A percentile compares a stretch with the other conserved stretches of the same genome.
phyloP scores from a whole-genome alignment of 2,329 filamentous ascomycete genomes.

The Didymella exigua region DNA sequence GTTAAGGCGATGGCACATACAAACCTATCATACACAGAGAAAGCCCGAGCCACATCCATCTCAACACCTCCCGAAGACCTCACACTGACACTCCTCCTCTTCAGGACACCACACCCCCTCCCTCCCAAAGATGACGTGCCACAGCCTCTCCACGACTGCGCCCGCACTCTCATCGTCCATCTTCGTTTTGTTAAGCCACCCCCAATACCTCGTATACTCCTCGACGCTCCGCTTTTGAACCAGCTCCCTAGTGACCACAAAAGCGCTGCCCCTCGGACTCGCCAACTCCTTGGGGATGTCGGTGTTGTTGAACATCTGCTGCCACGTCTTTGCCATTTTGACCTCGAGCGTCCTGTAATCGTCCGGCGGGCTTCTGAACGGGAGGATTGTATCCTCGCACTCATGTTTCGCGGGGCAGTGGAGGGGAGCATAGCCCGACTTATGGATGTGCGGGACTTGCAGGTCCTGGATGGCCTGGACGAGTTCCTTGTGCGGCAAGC shows the following conservation, averaged over 20 bases:
- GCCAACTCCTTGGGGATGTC: slow-evolving; percentile 51
- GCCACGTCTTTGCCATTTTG: slow-evolving; percentile 46
- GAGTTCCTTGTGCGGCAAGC: not conserved
- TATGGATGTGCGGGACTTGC: slow-evolving; percentile 45
- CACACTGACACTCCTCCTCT: slow-evolving; percentile 30
- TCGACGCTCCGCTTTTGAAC: slow-evolving; percentile 31
- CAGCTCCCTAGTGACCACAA: slow-evolving; percentile 41
- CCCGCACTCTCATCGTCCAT: slow-evolving; percentile 36
- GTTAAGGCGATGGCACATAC: no score
- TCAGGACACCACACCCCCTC: slow-evolving; percentile 33
- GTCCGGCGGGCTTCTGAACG: slow-evolving; percentile 30
- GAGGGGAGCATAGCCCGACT: slow-evolving; percentile 49
- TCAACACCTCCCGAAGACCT: slow-evolving; percentile 31
- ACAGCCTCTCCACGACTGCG: slow-evolving; percentile 33
- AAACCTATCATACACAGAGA: no score
- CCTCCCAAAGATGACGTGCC: slow-evolving; percentile 36
- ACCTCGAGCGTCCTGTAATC: slow-evolving; percentile 34
- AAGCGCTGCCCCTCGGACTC: slow-evolving; percentile 51
- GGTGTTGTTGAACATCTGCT: slow-evolving; percentile 50
- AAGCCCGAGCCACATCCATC: no score
- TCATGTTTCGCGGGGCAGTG: slow-evolving; percentile 45
- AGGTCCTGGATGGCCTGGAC: slow-evolving; percentile 29
- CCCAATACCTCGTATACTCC: slow-evolving; percentile 38
- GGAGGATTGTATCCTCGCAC: slow-evolving; percentile 46
- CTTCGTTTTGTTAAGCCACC: slow-evolving; percentile 33